Evolutionary conservation across 73 alveolate species (phyloP).

Genomic region (Paramecium caudatum): DNA sequence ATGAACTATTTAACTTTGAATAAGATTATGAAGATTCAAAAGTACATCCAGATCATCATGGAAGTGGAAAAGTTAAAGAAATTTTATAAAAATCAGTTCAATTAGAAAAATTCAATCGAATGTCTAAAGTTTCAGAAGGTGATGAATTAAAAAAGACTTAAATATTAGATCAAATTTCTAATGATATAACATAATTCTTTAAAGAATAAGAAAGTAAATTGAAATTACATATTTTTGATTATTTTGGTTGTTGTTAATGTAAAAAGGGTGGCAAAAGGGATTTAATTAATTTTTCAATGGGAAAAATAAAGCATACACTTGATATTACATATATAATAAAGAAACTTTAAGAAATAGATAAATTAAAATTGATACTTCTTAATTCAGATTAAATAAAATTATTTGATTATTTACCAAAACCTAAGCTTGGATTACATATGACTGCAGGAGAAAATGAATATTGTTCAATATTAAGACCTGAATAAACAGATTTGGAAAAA

Average conservation of each 20-base stretch:
- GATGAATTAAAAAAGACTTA: slow-evolving; percentile 32
- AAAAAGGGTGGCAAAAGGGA: slow-evolving; percentile 49
- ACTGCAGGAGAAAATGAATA: slow-evolving; percentile 14
- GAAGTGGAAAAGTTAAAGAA: slow-evolving; percentile 7
- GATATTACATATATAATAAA: slow-evolving; percentile 68
- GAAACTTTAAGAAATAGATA: slow-evolving; percentile 72
- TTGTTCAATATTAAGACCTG: background rate
- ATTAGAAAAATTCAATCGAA: slow-evolving; percentile 51
- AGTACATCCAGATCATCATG: slow-evolving; percentile 14
- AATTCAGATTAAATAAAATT: slow-evolving; percentile 58
- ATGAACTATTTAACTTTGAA: slow-evolving; percentile 54
- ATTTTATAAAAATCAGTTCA: slow-evolving; percentile 27
- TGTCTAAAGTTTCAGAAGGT: slow-evolving; percentile 6
- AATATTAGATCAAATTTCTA: slow-evolving; percentile 10
- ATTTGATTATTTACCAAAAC: slow-evolving; percentile 76
- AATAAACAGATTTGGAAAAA: slow-evolving; percentile 35
- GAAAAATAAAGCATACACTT: slow-evolving; percentile 6
- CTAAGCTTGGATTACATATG: slow-evolving; percentile 8
- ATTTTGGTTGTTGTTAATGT: slow-evolving; percentile 27
- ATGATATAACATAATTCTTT: slow-evolving; percentile 39
- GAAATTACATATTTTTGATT: background rate
- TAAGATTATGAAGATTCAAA: background rate
- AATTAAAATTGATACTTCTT: slow-evolving; percentile 59
- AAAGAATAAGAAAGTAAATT: slow-evolving; percentile 50
- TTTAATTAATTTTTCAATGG: slow-evolving; percentile 57